phyloP scores from a whole-genome alignment of 2,329 filamentous ascomycete species.

The Penicillium sp. region DNA sequence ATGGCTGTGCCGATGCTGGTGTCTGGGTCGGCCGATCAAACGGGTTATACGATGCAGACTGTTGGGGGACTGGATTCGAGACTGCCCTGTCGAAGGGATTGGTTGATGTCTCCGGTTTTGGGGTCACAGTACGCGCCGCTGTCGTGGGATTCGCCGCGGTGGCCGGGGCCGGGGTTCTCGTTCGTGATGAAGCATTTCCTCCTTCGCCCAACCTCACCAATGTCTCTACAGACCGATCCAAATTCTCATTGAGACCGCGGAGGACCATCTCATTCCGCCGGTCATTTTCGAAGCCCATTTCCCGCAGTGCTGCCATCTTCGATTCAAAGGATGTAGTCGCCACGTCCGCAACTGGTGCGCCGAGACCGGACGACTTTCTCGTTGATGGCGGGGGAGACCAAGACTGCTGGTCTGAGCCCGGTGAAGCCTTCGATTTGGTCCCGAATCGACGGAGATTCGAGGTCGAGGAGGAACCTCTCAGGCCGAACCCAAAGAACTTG shows the following conservation, averaged over 20 bases:
- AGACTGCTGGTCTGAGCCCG: slow-evolving; percentile 24
- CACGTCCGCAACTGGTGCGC: slow-evolving; percentile 59
- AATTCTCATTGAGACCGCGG: slow-evolving; percentile 76
- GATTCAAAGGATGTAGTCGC: slow-evolving; percentile 56
- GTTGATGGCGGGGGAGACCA: slow-evolving; percentile 29
- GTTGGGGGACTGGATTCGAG: slow-evolving; percentile 37
- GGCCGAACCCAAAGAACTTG: slow-evolving; percentile 60
- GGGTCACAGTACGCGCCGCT: slow-evolving; percentile 17
- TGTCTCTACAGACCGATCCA: slow-evolving; percentile 82
- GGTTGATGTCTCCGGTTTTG: slow-evolving; percentile 48
- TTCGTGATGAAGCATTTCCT: slow-evolving; percentile 50
- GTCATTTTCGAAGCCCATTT: slow-evolving; percentile 89
- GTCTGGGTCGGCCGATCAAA: slow-evolving; percentile 53
- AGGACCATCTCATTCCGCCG: slow-evolving; percentile 77
- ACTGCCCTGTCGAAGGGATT: slow-evolving; percentile 65
- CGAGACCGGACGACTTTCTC: slow-evolving; percentile 54
- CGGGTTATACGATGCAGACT: slow-evolving; percentile 59
- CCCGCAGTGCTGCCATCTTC: slow-evolving; percentile 73
- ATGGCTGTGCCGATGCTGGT: slow-evolving; percentile 31
- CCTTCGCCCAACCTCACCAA: slow-evolving; percentile 77
- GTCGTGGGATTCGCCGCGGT: slow-evolving; percentile 18
- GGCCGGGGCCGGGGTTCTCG: slow-evolving; percentile 52
- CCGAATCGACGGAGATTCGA: slow-evolving; percentile 60
- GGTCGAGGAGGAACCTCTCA: slow-evolving; percentile 68
- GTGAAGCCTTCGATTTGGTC: slow-evolving; percentile 51